Percentiles rank a stretch among this genome's conserved stretches.
phyloP scores from a whole-genome alignment of 139 green algal genomes.

The Picochlorum sp. region DNA sequence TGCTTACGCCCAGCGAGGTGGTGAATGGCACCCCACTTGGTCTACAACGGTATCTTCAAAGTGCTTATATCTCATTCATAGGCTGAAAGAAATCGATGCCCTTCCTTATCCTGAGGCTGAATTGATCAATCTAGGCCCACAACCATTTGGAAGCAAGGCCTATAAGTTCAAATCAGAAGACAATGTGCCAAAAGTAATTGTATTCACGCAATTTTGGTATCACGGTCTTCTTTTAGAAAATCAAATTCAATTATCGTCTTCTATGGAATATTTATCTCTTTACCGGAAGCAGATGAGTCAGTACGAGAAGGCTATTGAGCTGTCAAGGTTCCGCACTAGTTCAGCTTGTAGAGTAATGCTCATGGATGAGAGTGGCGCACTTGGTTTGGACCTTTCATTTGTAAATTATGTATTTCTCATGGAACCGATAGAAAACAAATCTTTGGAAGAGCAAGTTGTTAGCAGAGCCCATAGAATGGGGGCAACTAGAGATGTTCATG shows the following conservation, averaged over 20 bases:
- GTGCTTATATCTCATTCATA: constrained; percentile 55
- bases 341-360: constrained; percentile 50
- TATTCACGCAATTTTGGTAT: constrained; percentile 76
- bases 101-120: background rate
- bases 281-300: background rate
- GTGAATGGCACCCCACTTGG: constrained; percentile 70
- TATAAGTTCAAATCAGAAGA: too few species aligned
- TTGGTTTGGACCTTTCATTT: constrained; percentile 90
- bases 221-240: constrained; percentile 49
- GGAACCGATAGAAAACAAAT: constrained; percentile 80
- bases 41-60: constrained; percentile 51
- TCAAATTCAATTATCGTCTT: background rate
- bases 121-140: constrained; percentile 33
- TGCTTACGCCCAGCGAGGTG: constrained; percentile 61
- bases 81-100: constrained; percentile 42
- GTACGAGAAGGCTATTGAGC: background rate
- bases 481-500: constrained; percentile 40
- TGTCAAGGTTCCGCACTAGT: constrained; percentile 37
- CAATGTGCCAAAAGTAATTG: too few species aligned
- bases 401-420: constrained; percentile 80
- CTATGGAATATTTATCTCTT: background rate
- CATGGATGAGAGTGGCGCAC: constrained; percentile 62
- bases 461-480: constrained; percentile 84
- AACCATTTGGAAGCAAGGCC: too few species aligned
- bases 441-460: constrained; percentile 70